These are phyloP conservation scores for Pochonia chlamydosporia DNA, from an alignment of 2,329 filamentous ascomycete species.

Conservation along the genomic window DNA sequence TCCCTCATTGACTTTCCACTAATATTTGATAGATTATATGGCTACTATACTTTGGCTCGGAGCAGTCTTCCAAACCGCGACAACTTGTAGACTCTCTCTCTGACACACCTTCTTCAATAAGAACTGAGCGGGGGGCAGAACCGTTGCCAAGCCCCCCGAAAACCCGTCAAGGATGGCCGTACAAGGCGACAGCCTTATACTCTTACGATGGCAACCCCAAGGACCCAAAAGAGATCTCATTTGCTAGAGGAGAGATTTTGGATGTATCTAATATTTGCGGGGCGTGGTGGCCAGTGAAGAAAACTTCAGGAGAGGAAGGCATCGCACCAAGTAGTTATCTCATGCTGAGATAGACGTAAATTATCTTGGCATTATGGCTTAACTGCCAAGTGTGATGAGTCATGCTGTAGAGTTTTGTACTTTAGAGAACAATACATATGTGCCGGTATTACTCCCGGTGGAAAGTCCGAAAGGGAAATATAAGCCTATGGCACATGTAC, in stretches of 20 bases:
- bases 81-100: neutral
- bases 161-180: neutral
- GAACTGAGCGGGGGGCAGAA: too few species aligned
- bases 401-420: too few species aligned
- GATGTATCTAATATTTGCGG: neutral
- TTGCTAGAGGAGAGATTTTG: neutral
- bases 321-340: neutral
- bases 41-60: neutral
- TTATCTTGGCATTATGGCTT: too few species aligned
- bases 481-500: too few species aligned
- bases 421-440: too few species aligned
- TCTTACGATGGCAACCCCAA: neutral
- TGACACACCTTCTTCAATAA: neutral
- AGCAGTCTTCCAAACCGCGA: too few species aligned
- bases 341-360: too few species aligned
- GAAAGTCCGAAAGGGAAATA: too few species aligned
- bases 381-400: too few species aligned
- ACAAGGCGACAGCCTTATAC: neutral
- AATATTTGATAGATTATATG: neutral
- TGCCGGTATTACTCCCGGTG: too few species aligned
- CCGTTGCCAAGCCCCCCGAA: too few species aligned
- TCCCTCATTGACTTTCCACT: neutral
- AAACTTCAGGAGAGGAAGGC: neutral
- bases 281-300: neutral
- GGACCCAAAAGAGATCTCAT: neutral